Evolutionary conservation across 306 rosid genomes (phyloP), one percentile per base, ranked within the genome.

Genomic region (Quercus suber): DNA sequence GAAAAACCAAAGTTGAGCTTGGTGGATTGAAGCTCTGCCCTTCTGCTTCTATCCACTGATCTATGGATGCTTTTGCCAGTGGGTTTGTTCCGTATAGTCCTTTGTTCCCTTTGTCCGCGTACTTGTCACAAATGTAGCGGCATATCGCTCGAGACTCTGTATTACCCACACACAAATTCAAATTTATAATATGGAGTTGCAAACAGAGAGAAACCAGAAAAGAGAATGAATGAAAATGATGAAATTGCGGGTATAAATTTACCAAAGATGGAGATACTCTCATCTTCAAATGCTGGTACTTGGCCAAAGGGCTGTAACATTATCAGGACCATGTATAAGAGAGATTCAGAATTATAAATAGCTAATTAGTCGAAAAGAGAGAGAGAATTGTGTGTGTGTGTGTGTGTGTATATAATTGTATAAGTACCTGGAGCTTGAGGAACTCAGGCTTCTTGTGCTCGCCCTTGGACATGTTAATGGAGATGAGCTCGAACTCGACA

Each of bases 241-340:
- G 27, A n/a, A 20, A 18, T 49, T 4, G 35, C 5, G 35, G 25
- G 33, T 43, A 56, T 75, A 53, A 12, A 49, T 55, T 79, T 78
- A 90, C 98, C 98, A 45, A 94, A 94, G 73, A 92, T 87, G 69
- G 96, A 77, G 70, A 87, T 81, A 71, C 71, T 10, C 0, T 87
- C 89, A 65, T 94, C 98, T 41, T 94, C 84, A 85, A 92, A 94
- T 69, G 91, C 97, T 2, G 97, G 98, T 14, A 94, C 98, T 89
- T 94, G 97, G 37, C 93, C 97, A 69, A 94, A 92, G 14, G 98
- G 98, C 88, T 92, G 82, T 61, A 14, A 69, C 52, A 78, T 75
- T 23, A 21, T 41, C 15, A 35, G 20, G 53, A 19, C 13, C 2
- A 49, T 12, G 60, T 5, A 72, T 61, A 67, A 76, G 56, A 6